Base-by-base conservation (phyloP, 225 moss, liverwort and hornwort genomes). In the Neckera pumila region DNA sequence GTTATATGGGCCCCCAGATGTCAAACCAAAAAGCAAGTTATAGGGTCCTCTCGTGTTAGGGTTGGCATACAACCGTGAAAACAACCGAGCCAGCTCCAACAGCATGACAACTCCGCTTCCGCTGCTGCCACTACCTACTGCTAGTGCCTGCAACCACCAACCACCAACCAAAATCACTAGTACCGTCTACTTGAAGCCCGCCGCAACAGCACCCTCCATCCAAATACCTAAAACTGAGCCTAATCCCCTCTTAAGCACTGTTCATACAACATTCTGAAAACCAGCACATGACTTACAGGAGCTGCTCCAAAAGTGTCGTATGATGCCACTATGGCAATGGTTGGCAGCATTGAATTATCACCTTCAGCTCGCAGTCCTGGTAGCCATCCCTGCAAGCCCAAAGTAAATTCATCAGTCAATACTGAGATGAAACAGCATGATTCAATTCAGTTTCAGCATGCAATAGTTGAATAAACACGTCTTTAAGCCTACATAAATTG, bases 271-370 rank as follows among this genome's bases (percentile, higher is more conserved):
- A 80, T 20, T 70, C 53, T 64, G 28, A 47, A 88, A 65, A 81
- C 38, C 54, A 80, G 61, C 25, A 83, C 53, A 82, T 36, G 87
- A 81, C 97, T 97, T 94, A 98, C 98, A 60, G 99, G 99, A 70
- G 96, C 99, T 91, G 95, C 99, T 89, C 99, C 99, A 85, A 99
- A 99, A 81, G 95, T 97, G 81, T 99, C 97, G 85, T 99, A 99
- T 62, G 97, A 97, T 86, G 99, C 99, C 80, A 97, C 99, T 86
- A 99, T 95, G 28, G 99, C 99, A 89, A 99, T 96, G 51, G 99
- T 99, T 72, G 97, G 96, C 78, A 97, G 90, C 81, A 96, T 90
- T 42, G 96, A 88, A 84, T 90, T 92, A 64, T 99, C 99, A 87
- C 95, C 97, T 86, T 96, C 99, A 79, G 93, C 92, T 89, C 95